A percentile compares a stretch with the other conserved stretches of the same genome.
These are phyloP conservation scores for Coemansia sp. DNA, from an alignment of 192 early-diverging fungal genomes.

Conservation along the genomic window DNA sequence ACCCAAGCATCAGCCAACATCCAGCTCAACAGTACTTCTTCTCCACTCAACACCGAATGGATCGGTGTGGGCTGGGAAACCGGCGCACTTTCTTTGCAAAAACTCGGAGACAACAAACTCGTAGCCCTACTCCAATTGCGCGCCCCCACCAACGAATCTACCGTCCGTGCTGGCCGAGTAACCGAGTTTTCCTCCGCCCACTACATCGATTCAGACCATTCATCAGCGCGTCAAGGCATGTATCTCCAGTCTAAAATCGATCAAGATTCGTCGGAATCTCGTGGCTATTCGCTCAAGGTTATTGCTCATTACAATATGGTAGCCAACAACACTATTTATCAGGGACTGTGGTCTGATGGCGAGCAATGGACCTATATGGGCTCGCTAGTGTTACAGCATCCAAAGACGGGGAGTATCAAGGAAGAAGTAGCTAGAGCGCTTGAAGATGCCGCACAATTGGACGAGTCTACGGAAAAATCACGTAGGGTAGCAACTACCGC, in stretches of 20 bases:
- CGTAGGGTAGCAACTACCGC: background rate
- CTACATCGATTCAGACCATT: slow-evolving; percentile 25
- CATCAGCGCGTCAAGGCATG: slow-evolving; percentile 23
- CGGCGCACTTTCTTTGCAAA: slow-evolving; percentile 43
- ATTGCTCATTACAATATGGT: slow-evolving; percentile 56
- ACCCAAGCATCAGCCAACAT: slow-evolving; percentile 41
- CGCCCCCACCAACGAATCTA: slow-evolving; percentile 24
- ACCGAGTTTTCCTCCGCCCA: slow-evolving; percentile 49
- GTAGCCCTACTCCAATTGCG: slow-evolving; percentile 42
- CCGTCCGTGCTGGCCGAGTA: slow-evolving; percentile 32
- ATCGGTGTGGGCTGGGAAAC: slow-evolving; percentile 46
- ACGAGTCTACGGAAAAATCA: slow-evolving; percentile 3
- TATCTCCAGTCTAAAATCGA: slow-evolving; percentile 45
- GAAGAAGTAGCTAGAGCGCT: slow-evolving; percentile 42
- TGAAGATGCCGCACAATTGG: slow-evolving; percentile 30
- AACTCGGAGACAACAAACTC: slow-evolving; percentile 29
- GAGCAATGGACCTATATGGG: slow-evolving; percentile 54
- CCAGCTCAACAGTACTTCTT: slow-evolving; percentile 35
- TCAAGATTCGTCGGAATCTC: slow-evolving; percentile 14
- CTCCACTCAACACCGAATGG: slow-evolving; percentile 52
- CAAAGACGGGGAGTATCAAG: slow-evolving; percentile 40
- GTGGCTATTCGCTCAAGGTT: slow-evolving; percentile 39
- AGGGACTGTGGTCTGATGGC: slow-evolving; percentile 54
- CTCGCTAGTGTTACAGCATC: slow-evolving; percentile 50
- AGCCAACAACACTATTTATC: slow-evolving; percentile 54